A percentile compares a stretch with the other conserved stretches of the same genome.
phyloP scores from a whole-genome alignment of 768 basidiomycete species.

The Tubosaeta brunneosetosa region DNA sequence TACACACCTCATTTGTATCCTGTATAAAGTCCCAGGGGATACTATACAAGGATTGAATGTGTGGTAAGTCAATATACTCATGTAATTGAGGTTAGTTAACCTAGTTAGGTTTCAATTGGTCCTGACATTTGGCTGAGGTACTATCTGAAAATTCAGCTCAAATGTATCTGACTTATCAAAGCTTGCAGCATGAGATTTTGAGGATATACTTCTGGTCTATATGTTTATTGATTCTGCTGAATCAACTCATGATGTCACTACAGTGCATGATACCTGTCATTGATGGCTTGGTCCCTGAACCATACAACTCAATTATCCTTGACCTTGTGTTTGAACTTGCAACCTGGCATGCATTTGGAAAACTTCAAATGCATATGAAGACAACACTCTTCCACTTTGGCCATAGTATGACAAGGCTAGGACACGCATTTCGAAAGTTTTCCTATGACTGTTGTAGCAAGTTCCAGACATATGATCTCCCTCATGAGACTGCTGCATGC shows the following conservation, averaged over 20 bases:
- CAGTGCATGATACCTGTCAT: slow-evolving; percentile 34
- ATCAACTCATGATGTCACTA: background rate
- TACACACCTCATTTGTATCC: slow-evolving; percentile 16
- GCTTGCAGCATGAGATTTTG: slow-evolving; percentile 35
- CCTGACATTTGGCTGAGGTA: slow-evolving; percentile 30
- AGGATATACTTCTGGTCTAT: slow-evolving; percentile 34
- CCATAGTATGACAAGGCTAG: slow-evolving; percentile 19
- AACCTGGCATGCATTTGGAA: slow-evolving; percentile 26
- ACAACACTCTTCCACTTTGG: slow-evolving; percentile 18
- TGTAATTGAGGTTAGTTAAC: slow-evolving; percentile 4
- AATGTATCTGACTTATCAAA: slow-evolving; percentile 34
- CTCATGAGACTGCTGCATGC: slow-evolving; percentile 26
- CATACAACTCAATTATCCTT: slow-evolving; percentile 13
- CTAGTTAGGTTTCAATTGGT: slow-evolving; percentile 11
- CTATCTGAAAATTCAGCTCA: slow-evolving; percentile 27
- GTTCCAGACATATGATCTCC: slow-evolving; percentile 30
- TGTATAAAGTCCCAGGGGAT: slow-evolving; percentile 14
- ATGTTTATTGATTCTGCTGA: too few species aligned
- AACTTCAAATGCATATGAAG: slow-evolving; percentile 25
- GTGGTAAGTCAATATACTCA: slow-evolving; percentile 12
- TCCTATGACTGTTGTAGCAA: slow-evolving; percentile 10
- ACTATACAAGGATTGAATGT: slow-evolving; percentile 23
- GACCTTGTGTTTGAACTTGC: slow-evolving; percentile 18
- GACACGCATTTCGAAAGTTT: slow-evolving; percentile 22
- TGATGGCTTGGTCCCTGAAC: slow-evolving; percentile 24